phyloP scores from a whole-genome alignment of 441 rosid species.

The Viola pubescens region DNA sequence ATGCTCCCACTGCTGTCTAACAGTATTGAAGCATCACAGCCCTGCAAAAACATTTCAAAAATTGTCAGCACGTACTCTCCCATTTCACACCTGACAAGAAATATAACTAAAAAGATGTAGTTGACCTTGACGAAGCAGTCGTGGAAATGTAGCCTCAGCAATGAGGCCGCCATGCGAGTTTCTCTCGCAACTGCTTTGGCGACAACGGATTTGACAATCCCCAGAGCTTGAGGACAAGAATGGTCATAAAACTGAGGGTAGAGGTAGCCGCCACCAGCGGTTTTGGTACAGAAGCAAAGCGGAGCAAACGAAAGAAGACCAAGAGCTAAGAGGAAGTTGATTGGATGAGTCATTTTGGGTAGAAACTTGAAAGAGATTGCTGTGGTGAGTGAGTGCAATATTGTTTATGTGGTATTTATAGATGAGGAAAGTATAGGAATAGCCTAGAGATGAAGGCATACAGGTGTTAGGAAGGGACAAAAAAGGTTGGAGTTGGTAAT shows the following conservation, averaged over 20 bases:
- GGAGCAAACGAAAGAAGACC: slow-evolving; percentile 3
- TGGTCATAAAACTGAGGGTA: slow-evolving; percentile 59
- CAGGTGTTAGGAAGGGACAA: slow-evolving; percentile 1
- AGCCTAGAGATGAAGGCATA: not conserved
- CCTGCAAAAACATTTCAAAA: slow-evolving; percentile 30
- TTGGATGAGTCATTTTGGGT: slow-evolving; percentile 7
- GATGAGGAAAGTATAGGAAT: too few species aligned
- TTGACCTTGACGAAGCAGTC: slow-evolving; percentile 88
- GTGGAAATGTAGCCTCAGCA: slow-evolving; percentile 83
- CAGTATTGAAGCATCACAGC: slow-evolving; percentile 79
- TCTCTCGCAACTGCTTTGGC: slow-evolving; percentile 69
- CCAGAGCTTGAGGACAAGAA: slow-evolving; percentile 61
- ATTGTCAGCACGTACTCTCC: too few species aligned
- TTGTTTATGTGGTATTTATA: too few species aligned
- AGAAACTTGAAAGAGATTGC: too few species aligned
- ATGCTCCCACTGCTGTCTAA: slow-evolving; percentile 54
- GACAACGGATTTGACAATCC: slow-evolving; percentile 60
- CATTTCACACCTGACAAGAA: too few species aligned
- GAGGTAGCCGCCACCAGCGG: slow-evolving; percentile 32
- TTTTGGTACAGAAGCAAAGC: slow-evolving; percentile 9
- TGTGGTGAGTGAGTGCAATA: too few species aligned
- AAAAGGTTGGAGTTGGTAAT: slow-evolving; percentile 39
- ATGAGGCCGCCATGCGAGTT: slow-evolving; percentile 80
- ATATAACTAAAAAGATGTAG: too few species aligned
- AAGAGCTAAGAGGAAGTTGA: slow-evolving; percentile 3